Evolutionary conservation across 768 basidiomycete species (phyloP).

Genomic region (Pulveroboletus sp.): DNA sequence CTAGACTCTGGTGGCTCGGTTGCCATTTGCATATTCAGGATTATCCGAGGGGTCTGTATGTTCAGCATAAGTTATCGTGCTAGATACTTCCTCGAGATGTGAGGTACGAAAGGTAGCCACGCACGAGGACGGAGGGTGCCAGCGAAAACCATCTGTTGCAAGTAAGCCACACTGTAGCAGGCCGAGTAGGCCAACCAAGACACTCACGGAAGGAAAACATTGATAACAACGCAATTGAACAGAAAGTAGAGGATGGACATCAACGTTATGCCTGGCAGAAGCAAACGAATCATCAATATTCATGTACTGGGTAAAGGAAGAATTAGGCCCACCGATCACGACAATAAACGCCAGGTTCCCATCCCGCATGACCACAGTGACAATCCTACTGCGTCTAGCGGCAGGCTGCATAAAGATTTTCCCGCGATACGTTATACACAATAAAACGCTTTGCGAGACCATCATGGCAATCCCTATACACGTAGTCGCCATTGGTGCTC

Average conservation of each 20-base stretch:
- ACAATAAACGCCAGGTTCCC: slow-evolving; percentile 10
- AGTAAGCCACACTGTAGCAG: background rate
- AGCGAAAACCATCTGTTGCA: slow-evolving; percentile 11
- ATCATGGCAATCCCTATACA: slow-evolving; percentile 3
- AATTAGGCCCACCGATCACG: slow-evolving; percentile 9
- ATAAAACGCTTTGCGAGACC: slow-evolving; percentile 12
- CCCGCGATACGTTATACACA: slow-evolving; percentile 16
- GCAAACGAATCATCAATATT: background rate
- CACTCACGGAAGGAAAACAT: slow-evolving; percentile 19
- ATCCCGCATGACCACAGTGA: slow-evolving; percentile 13
- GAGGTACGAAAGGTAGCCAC: background rate
- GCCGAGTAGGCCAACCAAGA: background rate
- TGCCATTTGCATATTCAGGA: slow-evolving; percentile 18
- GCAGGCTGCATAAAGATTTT: slow-evolving; percentile 5
- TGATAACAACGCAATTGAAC: slow-evolving; percentile 3
- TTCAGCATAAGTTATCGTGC: background rate
- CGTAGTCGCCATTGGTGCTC: background rate
- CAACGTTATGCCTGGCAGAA: slow-evolving; percentile 2
- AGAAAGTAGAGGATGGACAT: background rate
- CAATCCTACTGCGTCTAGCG: slow-evolving; percentile 14
- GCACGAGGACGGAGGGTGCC: slow-evolving; percentile 13
- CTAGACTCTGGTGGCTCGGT: slow-evolving; percentile 3
- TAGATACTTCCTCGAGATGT: background rate
- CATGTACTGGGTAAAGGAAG: background rate
- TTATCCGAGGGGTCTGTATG: slow-evolving; percentile 18